Conservation (phyloP, 768 basidiomycete species). For the Pleurotus cornucopiae region DNA sequence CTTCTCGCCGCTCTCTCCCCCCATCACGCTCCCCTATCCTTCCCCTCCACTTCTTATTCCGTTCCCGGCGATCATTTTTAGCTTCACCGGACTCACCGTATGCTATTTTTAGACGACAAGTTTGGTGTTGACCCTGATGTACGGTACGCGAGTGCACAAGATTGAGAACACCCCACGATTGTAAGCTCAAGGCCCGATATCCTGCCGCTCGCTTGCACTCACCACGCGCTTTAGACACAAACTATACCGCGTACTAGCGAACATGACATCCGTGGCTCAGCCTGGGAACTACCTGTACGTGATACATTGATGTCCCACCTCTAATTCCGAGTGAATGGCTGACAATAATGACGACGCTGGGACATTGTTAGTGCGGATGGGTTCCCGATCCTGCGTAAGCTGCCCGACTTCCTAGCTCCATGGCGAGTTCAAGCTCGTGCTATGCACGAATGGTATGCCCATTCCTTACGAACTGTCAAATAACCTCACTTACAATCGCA, state of each 20-base stretch:
- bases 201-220: background rate
- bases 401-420: conserved; percentile 21
- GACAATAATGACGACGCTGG: too few relatives aligned
- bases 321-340: background rate
- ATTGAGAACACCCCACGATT: conserved; percentile 15
- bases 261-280: conserved; percentile 18
- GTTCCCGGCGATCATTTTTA: background rate
- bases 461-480: background rate
- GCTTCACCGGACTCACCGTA: background rate
- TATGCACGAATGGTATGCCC: conserved; percentile 9
- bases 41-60: too few relatives aligned
- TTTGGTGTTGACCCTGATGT: conserved; percentile 18
- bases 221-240: conserved; percentile 14
- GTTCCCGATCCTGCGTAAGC: conserved; percentile 20
- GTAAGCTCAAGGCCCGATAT: conserved; percentile 7
- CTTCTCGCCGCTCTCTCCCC: too few relatives aligned
- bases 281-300: conserved; percentile 22
- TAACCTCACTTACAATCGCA: background rate
- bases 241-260: conserved; percentile 20
- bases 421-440: conserved; percentile 20
- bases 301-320: background rate
- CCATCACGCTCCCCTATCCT: too few relatives aligned
- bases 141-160: conserved; percentile 18
- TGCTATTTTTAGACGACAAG: conserved; percentile 16
- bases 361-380: conserved; percentile 16